Evolutionary conservation across 495 filamentous ascomycete genomes (phyloP), one percentile per base, ranked within the genome.

Genomic region (Haplographium delicatum): DNA sequence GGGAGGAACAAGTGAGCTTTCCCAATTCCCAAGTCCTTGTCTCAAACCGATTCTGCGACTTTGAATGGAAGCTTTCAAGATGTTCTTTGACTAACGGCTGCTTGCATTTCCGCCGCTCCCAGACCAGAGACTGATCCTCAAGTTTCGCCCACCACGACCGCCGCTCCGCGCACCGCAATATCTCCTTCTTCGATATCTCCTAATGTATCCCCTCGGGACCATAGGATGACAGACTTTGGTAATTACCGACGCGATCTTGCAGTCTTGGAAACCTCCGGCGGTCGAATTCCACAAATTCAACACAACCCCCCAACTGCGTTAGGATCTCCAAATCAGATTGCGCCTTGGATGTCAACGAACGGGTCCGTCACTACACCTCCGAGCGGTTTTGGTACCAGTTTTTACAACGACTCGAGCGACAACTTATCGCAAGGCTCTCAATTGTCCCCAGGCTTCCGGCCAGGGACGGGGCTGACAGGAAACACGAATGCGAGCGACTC

Each of bases 191-290:
- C 72, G 38, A 67, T 62, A 37, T 61, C 69, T 47, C 70, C 73
- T 44, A 73, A 67, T 57, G 62, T 65, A 44, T 71, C 76, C 47
- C 64, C 69, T 20, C 71, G 72, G 61, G 73, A 65, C 43, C 67
- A 65, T 59, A 63, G 73, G 44, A 68, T 76, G 71, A 74, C 65
- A 61, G 77, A 81, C 48, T 72, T 85, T 51, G 69, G 71, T 57
- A 79, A 81, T 60, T 81, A 88, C 59, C 80, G 83, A 53, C 81
- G 82, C 62, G 82, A 87, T 50, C 75, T 88, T n/a, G 76, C 81
- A 40, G 80, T 83, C 20, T 68, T 86, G 40, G 81, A 86, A 43
- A 78, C 77, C 33, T 71, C 74, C 47, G 74, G 71, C 57, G 73
- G 70, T 46, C 72, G 73, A 58, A 65, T 69, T 65, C 74, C 68